Evolutionary conservation across 1,139 yeast genomes (phyloP).

Genomic region (Pneumocystis oryctolagi): DNA sequence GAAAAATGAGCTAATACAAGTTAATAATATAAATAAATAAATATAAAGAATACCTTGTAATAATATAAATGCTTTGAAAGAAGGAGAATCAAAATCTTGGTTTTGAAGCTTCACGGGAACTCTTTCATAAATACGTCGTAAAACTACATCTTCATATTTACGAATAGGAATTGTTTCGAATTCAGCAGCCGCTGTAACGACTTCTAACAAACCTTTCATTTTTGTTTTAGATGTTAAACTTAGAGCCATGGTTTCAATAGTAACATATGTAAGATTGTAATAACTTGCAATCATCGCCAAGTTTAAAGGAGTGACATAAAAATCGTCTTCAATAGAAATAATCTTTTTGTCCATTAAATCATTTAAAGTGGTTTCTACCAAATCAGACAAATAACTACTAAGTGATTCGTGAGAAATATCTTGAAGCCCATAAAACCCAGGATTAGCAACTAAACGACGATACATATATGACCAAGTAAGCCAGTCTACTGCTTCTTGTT

Average conservation of each 20-base stretch:
- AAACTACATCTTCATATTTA: slow-evolving; percentile 37
- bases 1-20: slow-evolving; percentile 46
- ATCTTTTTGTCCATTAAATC: slow-evolving; percentile 50
- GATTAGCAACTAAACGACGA: slow-evolving; percentile 64
- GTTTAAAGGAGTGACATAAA: slow-evolving; percentile 42
- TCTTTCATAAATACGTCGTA: slow-evolving; percentile 39
- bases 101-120: slow-evolving; percentile 45
- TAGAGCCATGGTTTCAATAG: slow-evolving; percentile 47
- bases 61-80: slow-evolving; percentile 56
- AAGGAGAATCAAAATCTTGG: slow-evolving; percentile 30
- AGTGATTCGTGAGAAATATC: slow-evolving; percentile 53
- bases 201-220: slow-evolving; percentile 49
- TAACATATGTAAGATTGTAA: slow-evolving; percentile 45
- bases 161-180: slow-evolving; percentile 51
- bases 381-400: slow-evolving; percentile 67
- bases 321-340: slow-evolving; percentile 42
- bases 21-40: not conserved
- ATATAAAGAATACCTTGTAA: slow-evolving; percentile 31
- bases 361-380: slow-evolving; percentile 57
- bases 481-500: slow-evolving; percentile 88
- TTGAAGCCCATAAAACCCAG: slow-evolving; percentile 69
- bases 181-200: slow-evolving; percentile 53
- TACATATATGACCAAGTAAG: slow-evolving; percentile 72
- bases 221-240: slow-evolving; percentile 42
- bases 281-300: slow-evolving; percentile 65